Percentiles rank a stretch among this genome's conserved stretches.
Conservation (phyloP, 306 rosid genomes). For the Geum urbanum region DNA sequence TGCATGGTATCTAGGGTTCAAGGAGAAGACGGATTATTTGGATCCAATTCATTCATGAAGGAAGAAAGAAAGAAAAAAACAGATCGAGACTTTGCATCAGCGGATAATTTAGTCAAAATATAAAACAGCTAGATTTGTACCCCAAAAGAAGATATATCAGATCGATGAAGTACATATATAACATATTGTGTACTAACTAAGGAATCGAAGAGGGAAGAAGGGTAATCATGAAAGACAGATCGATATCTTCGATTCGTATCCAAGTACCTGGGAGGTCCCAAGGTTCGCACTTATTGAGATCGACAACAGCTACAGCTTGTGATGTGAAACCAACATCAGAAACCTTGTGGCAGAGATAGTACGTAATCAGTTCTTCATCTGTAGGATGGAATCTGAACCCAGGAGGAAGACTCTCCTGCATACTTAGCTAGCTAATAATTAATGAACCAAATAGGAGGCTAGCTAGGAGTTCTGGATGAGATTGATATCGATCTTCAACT, state of each 20-base stretch:
- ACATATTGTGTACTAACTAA: background rate
- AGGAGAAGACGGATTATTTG: background rate
- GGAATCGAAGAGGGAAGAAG: background rate
- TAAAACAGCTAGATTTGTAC: background rate
- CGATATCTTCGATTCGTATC: background rate
- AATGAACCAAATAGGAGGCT: background rate
- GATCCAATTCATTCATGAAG: background rate
- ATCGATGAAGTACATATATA: background rate
- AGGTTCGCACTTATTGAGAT: conserved; percentile 90
- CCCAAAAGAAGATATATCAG: background rate
- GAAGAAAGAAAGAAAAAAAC: background rate
- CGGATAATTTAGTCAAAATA: background rate
- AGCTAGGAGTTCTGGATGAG: background rate
- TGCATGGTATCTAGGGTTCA: background rate
- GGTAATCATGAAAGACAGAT: background rate
- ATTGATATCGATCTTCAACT: background rate
- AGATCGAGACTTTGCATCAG: background rate
- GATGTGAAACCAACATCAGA: conserved; percentile 62
- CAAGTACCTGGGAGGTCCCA: conserved; percentile 89
- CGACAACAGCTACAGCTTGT: conserved; percentile 74
- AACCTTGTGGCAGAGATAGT: conserved; percentile 59
- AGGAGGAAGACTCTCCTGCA: conserved; percentile 84
- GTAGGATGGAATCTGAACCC: conserved; percentile 97
- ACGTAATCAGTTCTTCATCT: conserved; percentile 87
- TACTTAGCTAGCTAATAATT: background rate